A percentile compares a stretch with the other conserved stretches of the same genome.
Conservation (phyloP, 352 stramenopile genomes). For the Phytopythium helicoides region DNA sequence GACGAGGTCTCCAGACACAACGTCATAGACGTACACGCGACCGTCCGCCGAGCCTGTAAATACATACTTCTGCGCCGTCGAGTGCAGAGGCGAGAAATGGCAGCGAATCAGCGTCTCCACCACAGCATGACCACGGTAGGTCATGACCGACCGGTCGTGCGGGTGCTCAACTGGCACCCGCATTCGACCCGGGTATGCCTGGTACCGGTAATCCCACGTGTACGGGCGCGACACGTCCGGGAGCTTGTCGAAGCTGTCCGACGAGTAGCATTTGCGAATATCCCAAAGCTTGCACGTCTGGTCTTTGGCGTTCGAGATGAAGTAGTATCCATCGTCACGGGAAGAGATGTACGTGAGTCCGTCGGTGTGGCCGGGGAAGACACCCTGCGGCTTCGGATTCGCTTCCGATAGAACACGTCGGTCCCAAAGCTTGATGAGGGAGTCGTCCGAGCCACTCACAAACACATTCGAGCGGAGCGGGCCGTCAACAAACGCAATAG, state of each 20-base stretch:
- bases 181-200: conserved; percentile 71
- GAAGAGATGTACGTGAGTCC: conserved; percentile 80
- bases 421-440: conserved; percentile 85
- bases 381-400: conserved; percentile 68
- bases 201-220: conserved; percentile 81
- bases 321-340: conserved; percentile 85
- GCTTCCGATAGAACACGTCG: conserved; percentile 72
- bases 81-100: conserved; percentile 85
- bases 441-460: conserved; percentile 81
- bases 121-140: conserved; percentile 76
- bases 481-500: conserved; percentile 82
- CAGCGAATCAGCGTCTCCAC: conserved; percentile 84
- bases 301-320: conserved; percentile 87
- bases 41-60: conserved; percentile 83
- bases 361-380: conserved; percentile 84
- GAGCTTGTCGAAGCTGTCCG: conserved; percentile 39
- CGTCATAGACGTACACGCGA: conserved; percentile 84
- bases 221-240: conserved; percentile 50
- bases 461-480: conserved; percentile 83
- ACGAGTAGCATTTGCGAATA: conserved; percentile 69
- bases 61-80: conserved; percentile 85
- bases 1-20: conserved; percentile 62
- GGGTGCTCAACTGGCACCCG: conserved; percentile 56
- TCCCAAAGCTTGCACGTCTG: conserved; percentile 86
- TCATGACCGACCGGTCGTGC: conserved; percentile 79